Conservation (phyloP, 2,329 filamentous ascomycete species). For the Graphilbum sp. region DNA sequence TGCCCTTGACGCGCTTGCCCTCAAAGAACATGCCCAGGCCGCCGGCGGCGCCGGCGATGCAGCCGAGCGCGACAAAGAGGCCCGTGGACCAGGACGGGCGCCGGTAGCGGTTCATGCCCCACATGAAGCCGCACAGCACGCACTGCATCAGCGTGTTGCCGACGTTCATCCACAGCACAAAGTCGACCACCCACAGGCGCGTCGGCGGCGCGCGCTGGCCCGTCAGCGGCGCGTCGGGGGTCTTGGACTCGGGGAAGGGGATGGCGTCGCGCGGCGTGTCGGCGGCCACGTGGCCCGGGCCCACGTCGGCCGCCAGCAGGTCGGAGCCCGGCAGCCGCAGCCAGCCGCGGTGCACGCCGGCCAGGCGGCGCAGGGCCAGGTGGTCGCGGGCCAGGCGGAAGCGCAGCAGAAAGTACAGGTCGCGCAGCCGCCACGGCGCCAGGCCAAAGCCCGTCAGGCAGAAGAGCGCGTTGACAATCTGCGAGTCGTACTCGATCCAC, state of each 20-base stretch:
- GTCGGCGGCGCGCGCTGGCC: constrained; percentile 53
- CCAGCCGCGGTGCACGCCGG: constrained; percentile 61
- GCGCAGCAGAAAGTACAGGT: constrained; percentile 55
- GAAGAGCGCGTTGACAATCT: constrained; percentile 72
- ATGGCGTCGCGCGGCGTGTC: constrained; percentile 23
- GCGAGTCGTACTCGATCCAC: constrained; percentile 76
- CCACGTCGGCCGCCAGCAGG: constrained; percentile 33
- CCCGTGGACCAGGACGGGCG: constrained; percentile 71
- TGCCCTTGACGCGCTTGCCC: constrained; percentile 52
- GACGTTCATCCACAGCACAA: constrained; percentile 63
- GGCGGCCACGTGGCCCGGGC: constrained; percentile 31
- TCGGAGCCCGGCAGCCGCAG: constrained; percentile 55
- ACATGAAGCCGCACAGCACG: constrained; percentile 66
- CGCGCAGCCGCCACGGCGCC: constrained; percentile 70
- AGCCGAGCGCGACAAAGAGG: constrained; percentile 60
- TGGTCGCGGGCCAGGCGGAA: constrained; percentile 40
- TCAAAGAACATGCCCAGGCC: constrained; percentile 57
- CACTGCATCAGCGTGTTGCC: constrained; percentile 66
- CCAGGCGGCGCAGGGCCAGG: constrained; percentile 47
- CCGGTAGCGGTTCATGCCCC: constrained; percentile 55
- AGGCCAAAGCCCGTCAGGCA: constrained; percentile 76
- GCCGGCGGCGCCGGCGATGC: constrained; percentile 48
- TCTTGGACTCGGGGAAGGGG: constrained; percentile 46
- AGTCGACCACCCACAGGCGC: constrained; percentile 58
- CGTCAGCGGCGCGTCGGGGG: constrained; percentile 53